These are phyloP conservation scores for Whalleya microplaca DNA, from an alignment of 2,329 filamentous ascomycete genomes.

Conservation along the genomic window DNA sequence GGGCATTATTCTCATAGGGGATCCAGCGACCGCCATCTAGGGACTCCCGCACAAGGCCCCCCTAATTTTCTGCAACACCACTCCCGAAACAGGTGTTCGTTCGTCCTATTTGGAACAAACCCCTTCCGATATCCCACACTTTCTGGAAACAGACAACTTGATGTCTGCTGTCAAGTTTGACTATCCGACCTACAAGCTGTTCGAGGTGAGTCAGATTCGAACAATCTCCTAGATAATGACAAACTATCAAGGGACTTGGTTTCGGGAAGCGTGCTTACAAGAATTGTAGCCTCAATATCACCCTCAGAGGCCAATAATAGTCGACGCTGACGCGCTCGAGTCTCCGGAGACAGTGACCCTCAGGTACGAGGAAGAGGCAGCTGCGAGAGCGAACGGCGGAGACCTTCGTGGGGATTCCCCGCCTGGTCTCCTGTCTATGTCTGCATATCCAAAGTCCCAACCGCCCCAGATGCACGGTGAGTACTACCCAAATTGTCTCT, in stretches of 20 bases:
- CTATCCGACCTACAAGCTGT: constrained; percentile 60
- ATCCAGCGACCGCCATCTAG: neutral
- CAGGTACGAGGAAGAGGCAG: constrained; percentile 59
- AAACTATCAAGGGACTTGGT: neutral
- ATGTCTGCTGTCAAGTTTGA: constrained; percentile 64
- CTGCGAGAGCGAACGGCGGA: constrained; percentile 56
- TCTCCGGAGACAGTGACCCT: constrained; percentile 61
- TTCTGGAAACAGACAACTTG: constrained; percentile 46
- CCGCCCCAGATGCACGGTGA: constrained; percentile 80
- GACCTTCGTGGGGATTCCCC: constrained; percentile 60
- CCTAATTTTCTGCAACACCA: constrained; percentile 33
- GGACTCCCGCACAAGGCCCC: constrained; percentile 23
- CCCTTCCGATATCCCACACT: constrained; percentile 31
- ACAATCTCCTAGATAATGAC: neutral
- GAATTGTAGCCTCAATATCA: constrained; percentile 53
- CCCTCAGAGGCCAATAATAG: constrained; percentile 59
- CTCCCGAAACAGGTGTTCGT: constrained; percentile 43
- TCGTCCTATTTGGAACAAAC: constrained; percentile 37
- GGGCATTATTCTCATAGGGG: constrained; percentile 1
- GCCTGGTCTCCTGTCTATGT: constrained; percentile 71
- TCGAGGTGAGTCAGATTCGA: constrained; percentile 56
- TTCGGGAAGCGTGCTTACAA: constrained; percentile 22
- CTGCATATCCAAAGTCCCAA: constrained; percentile 78
- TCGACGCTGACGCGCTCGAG: constrained; percentile 58
- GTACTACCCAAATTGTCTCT: constrained; percentile 43